These are phyloP conservation scores for Pleurotus tuber-regium DNA, from an alignment of 768 basidiomycete genomes.

Conservation along the genomic window DNA sequence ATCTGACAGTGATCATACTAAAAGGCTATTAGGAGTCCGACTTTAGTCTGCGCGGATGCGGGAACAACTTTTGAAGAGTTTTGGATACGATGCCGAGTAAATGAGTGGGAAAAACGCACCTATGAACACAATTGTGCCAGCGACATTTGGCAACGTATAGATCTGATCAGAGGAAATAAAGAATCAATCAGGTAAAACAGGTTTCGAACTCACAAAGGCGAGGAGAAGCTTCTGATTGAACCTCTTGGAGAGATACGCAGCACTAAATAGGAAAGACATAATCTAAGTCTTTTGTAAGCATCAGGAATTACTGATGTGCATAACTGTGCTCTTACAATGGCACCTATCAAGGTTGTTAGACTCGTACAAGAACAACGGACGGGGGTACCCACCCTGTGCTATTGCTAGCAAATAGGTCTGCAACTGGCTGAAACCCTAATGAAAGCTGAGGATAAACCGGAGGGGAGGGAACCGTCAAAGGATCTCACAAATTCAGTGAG, in stretches of 20 bases:
- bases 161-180: conserved; percentile 21
- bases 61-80: conserved; percentile 27
- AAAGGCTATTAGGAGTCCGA: conserved; percentile 47
- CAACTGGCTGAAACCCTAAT: conserved; percentile 42
- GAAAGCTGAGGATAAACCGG: background rate
- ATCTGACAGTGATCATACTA: conserved; percentile 41
- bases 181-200: background rate
- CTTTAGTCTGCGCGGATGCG: conserved; percentile 37
- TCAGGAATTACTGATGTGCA: too few relatives aligned
- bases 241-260: conserved; percentile 38
- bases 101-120: conserved; percentile 20
- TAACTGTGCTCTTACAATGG: conserved; percentile 12
- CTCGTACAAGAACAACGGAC: background rate
- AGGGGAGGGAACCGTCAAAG: background rate
- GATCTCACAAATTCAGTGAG: conserved; percentile 39
- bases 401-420: conserved; percentile 54
- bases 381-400: conserved; percentile 30
- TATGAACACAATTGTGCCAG: conserved; percentile 48
- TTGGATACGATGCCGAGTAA: background rate
- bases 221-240: conserved; percentile 45
- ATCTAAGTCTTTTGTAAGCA: too few relatives aligned
- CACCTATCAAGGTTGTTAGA: conserved; percentile 24
- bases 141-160: conserved; percentile 46
- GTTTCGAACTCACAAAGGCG: background rate
- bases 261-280: conserved; percentile 41